These are phyloP conservation scores for Fusarium fujikuroi DNA, from an alignment of 2,329 filamentous ascomycete genomes.

Conservation along the genomic window DNA sequence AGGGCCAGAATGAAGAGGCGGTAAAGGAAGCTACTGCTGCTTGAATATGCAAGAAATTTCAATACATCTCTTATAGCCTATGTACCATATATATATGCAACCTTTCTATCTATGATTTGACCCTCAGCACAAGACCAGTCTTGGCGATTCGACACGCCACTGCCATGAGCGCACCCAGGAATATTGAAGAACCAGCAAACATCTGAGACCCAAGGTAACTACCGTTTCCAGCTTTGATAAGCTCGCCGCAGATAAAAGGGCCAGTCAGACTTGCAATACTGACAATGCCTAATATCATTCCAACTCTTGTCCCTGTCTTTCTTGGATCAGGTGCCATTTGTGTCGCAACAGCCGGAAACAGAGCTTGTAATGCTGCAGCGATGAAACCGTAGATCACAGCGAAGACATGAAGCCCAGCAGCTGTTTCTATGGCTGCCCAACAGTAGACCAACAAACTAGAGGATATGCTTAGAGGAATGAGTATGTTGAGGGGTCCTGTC, in stretches of 20 bases:
- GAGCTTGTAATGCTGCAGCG: slow-evolving; percentile 59
- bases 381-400: slow-evolving; percentile 60
- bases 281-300: slow-evolving; percentile 50
- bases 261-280: slow-evolving; percentile 46
- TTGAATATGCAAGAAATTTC: no score
- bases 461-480: slow-evolving; percentile 53
- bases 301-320: slow-evolving; percentile 49
- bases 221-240: slow-evolving; percentile 33
- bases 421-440: slow-evolving; percentile 43
- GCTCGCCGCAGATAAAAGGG: slow-evolving; percentile 42
- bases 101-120: slow-evolving; percentile 13
- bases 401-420: slow-evolving; percentile 43
- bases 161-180: slow-evolving; percentile 37
- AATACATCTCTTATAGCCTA: rapidly evolving
- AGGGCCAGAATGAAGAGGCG: not conserved
- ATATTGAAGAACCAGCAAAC: slow-evolving; percentile 38
- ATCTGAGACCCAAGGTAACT: slow-evolving; percentile 41
- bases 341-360: slow-evolving; percentile 62
- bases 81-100: not conserved
- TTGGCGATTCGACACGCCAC: slow-evolving; percentile 31
- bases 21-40: not conserved
- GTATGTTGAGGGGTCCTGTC: slow-evolving; percentile 62
- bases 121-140: slow-evolving; percentile 15
- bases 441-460: slow-evolving; percentile 43
- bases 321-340: slow-evolving; percentile 51